phyloP scores from a whole-genome alignment of 345 rosid genomes.

The Isatis tinctoria region DNA sequence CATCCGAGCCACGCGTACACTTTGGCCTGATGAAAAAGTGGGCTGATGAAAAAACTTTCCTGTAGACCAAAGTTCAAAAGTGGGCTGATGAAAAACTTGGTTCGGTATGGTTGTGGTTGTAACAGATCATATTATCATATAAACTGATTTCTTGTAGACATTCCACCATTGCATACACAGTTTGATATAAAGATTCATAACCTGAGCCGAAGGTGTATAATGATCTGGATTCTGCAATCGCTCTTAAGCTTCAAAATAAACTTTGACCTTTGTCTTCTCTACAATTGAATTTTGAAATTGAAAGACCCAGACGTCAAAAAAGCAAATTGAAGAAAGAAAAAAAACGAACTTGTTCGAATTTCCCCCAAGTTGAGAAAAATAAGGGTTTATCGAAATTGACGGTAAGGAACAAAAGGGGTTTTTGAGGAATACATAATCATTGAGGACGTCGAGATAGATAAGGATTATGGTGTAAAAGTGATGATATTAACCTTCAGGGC shows the following conservation, averaged over 20 bases:
- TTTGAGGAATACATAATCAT: conserved; percentile 39
- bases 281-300: conserved; percentile 1
- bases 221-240: conserved; percentile 86
- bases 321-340: not conserved
- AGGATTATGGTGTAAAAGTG: conserved; percentile 65
- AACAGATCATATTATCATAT: conserved; percentile 70
- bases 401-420: not conserved
- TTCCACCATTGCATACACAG: conserved; percentile 34
- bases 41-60: too few relatives aligned
- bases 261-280: conserved; percentile 79
- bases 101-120: conserved; percentile 53
- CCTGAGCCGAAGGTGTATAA: conserved; percentile 47
- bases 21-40: too few relatives aligned
- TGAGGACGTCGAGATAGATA: conserved; percentile 57
- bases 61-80: conserved; percentile 77
- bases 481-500: conserved; percentile 53
- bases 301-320: not conserved
- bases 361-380: conserved; percentile 2
- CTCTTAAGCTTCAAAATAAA: conserved; percentile 72
- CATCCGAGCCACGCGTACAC: conserved; percentile 72
- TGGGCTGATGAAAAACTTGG: conserved; percentile 70
- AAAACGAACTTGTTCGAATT: not conserved
- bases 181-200: conserved; percentile 43
- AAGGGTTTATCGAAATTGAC: conserved; percentile 6
- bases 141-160: conserved; percentile 58